A percentile compares a stretch with the other conserved stretches of the same genome.
Conservation (phyloP, 176 grass and related monocot genomes). For the Pontederia crassipes region DNA sequence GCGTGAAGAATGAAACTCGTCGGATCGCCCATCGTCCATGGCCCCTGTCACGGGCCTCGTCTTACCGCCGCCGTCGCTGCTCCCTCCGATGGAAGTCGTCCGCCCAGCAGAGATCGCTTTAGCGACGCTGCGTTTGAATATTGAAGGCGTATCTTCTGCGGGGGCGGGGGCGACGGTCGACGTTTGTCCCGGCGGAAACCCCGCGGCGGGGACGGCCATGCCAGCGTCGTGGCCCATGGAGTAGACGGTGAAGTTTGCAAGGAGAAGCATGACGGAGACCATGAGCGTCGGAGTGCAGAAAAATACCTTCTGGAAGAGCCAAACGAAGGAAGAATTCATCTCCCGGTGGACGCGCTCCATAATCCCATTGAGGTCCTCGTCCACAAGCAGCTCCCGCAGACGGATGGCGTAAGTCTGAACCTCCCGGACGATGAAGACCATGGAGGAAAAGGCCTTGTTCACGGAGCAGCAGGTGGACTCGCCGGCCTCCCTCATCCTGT, state of each 20-base stretch:
- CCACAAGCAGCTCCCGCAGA: not conserved
- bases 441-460: slow-evolving; percentile 2
- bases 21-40: slow-evolving; percentile 1
- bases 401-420: not conserved
- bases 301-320: slow-evolving; percentile 5
- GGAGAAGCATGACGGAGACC: slow-evolving; percentile 3
- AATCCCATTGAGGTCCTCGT: not conserved
- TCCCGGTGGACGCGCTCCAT: not conserved
- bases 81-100: slow-evolving; percentile 8
- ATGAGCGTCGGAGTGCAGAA: not conserved
- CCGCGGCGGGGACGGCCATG: not conserved
- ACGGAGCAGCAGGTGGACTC: not conserved
- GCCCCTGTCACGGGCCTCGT: not conserved
- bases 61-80: not conserved
- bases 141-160: not conserved
- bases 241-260: slow-evolving; percentile 2
- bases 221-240: not conserved
- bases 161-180: not conserved
- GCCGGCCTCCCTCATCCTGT: not conserved
- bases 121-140: not conserved
- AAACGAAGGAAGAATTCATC: not conserved
- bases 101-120: not conserved
- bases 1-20: not conserved
- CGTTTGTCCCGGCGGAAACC: not conserved
- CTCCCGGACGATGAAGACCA: slow-evolving; percentile 3